Evolutionary conservation across 148 eudicot genomes (phyloP).

Genomic region (Amaranthus hypochondriacus): DNA sequence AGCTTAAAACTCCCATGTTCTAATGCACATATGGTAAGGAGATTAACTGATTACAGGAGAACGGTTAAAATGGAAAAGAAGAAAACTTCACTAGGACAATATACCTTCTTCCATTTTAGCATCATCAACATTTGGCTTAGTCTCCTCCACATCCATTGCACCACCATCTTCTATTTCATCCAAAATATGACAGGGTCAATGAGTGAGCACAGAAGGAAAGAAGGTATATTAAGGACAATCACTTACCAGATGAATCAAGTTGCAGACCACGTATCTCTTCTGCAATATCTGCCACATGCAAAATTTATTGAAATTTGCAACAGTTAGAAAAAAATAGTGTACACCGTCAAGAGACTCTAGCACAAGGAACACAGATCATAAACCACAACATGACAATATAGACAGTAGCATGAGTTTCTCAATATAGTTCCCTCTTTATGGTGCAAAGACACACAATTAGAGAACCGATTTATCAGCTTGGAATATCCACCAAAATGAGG

Average conservation of each 20-base stretch:
- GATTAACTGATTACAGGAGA: no score
- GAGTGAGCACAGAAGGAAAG: no score
- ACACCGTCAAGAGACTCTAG: not conserved
- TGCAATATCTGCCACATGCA: conserved; percentile 43
- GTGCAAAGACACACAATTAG: not conserved
- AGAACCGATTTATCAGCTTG: not conserved
- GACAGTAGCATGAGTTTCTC: not conserved
- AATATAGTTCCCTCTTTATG: not conserved
- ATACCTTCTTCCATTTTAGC: conserved; percentile 54
- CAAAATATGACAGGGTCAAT: not conserved
- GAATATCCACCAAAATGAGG: not conserved
- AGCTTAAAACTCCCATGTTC: no score
- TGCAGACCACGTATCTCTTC: conserved; percentile 83
- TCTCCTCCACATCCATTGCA: conserved; percentile 30
- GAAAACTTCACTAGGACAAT: not conserved
- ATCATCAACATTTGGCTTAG: conserved; percentile 33
- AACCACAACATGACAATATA: not conserved
- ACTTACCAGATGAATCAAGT: conserved; percentile 79
- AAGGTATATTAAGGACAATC: not conserved
- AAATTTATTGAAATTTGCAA: not conserved
- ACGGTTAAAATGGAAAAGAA: not conserved
- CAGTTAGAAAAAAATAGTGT: not conserved
- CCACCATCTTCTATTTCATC: conserved; percentile 44
- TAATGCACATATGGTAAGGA: no score
- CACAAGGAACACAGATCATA: not conserved